Evolutionary conservation across 2,329 filamentous ascomycete genomes (phyloP), one percentile per base, ranked within the genome.

Genomic region (Epichloe coenophiala): DNA sequence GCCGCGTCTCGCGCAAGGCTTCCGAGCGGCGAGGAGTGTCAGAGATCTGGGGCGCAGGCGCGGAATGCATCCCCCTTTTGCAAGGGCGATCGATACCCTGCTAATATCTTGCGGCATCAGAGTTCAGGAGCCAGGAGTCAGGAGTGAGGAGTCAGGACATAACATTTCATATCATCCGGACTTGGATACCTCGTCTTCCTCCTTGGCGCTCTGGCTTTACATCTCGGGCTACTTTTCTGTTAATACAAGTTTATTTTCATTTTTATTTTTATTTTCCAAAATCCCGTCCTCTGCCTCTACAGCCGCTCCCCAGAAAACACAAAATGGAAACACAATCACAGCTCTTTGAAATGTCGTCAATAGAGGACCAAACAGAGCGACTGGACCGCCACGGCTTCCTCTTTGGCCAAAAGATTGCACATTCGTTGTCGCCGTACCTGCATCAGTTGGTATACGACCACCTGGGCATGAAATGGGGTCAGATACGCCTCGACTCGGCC

Each of bases 321-420:
- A 12, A 9, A 12, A 35, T 48, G 37, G 12, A 41, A 15, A n/a
- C 13, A 8, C 27, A 31, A 8, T 17, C 21, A 9, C 41, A 39
- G 7, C 35, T 11, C 17, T 15, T 13, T 5, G 6, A 47, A n/a
- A n/a, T 17, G 27, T 31, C 39, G 8, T 35, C 17, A 12, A 8
- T 36, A 8, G 39, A 35, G 15, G 36, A 36, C 37, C 56, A 61
- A 33, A 55, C 55, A 35, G 55, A 56, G 5, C 58, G 60, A 15
- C 60, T 73, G 1, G 66, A 73, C 36, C 66, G 65, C 27, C 72
- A 76, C 55, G 72, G 73, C 46, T 79, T 76, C 58, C 72, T 81
- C 27, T 80, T 80, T 56, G 77, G 77, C 53, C 69, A 75, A 57
- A 78, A 78, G 53, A 68, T 81, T 55, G 60, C 73, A 5, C 71